These are phyloP conservation scores for Globisporangium heterothallicum DNA, from an alignment of 352 stramenopile genomes.

Conservation along the genomic window DNA sequence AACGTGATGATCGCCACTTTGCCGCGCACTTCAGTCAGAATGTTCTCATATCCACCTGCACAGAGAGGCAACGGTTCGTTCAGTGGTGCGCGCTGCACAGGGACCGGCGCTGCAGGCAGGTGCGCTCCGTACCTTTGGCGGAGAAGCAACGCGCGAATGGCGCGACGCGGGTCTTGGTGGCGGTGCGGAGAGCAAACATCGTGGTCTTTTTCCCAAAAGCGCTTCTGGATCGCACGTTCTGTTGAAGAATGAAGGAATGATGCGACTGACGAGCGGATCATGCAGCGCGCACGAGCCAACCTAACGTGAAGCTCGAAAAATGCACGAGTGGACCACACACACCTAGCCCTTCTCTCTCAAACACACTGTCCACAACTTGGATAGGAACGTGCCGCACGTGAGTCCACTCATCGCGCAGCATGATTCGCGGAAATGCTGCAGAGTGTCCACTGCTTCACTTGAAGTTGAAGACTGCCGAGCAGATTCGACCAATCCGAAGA, in stretches of 20 bases:
- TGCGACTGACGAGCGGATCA: too few species aligned
- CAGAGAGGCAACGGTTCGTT: neutral
- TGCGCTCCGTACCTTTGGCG: constrained; percentile 33
- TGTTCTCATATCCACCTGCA: constrained; percentile 81
- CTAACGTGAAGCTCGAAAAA: too few species aligned
- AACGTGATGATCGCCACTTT: constrained; percentile 94
- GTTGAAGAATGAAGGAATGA: constrained; percentile 24
- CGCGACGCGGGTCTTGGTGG: constrained; percentile 14
- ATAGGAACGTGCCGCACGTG: constrained; percentile 3
- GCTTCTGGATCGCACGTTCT: constrained; percentile 6
- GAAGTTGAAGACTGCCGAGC: constrained; percentile 6
- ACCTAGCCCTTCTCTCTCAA: neutral
- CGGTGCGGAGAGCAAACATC: constrained; percentile 52
- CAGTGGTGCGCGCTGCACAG: neutral
- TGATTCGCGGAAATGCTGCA: neutral
- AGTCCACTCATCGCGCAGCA: neutral
- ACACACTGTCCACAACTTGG: neutral
- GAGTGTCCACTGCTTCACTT: neutral
- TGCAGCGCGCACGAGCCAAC: too few species aligned
- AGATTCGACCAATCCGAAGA: neutral
- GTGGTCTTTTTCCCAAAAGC: neutral
- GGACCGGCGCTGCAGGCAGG: too few species aligned
- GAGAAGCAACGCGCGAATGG: constrained; percentile 43
- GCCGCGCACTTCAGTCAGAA: constrained; percentile 78
- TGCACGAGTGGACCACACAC: neutral